Conservation (phyloP, 73 alveolate species). For the Paramecium octaurelia region DNA sequence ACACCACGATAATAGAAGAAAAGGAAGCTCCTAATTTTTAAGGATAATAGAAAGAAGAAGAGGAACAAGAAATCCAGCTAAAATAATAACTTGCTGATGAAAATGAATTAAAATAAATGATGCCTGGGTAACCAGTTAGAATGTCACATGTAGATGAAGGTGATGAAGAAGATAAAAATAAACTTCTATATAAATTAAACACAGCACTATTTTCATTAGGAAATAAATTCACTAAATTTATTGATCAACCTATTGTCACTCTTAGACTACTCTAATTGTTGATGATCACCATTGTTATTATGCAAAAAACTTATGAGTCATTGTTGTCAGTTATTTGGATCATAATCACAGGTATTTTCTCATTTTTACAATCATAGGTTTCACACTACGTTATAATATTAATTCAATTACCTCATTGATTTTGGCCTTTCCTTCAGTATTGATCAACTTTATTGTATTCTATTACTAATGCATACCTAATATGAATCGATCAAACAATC, state of each 20-base stretch:
- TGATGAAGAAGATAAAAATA: background rate
- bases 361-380: background rate
- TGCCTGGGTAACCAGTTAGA: background rate
- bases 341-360: background rate
- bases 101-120: background rate
- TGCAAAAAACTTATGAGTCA: background rate
- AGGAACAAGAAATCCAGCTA: background rate
- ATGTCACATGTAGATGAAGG: background rate
- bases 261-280: background rate
- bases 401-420: background rate
- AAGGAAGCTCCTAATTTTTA: background rate
- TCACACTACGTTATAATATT: background rate
- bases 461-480: background rate
- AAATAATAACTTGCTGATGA: background rate
- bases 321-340: slow-evolving; percentile 17
- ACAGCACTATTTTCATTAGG: background rate
- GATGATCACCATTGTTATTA: background rate
- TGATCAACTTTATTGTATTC: background rate
- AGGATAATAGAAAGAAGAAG: background rate
- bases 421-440: background rate
- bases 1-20: background rate
- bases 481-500: background rate
- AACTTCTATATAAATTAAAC: background rate
- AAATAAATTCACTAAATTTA: background rate
- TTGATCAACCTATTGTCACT: slow-evolving; percentile 25